Conservation (phyloP, 345 rosid species). For the Eucalyptus sp. region DNA sequence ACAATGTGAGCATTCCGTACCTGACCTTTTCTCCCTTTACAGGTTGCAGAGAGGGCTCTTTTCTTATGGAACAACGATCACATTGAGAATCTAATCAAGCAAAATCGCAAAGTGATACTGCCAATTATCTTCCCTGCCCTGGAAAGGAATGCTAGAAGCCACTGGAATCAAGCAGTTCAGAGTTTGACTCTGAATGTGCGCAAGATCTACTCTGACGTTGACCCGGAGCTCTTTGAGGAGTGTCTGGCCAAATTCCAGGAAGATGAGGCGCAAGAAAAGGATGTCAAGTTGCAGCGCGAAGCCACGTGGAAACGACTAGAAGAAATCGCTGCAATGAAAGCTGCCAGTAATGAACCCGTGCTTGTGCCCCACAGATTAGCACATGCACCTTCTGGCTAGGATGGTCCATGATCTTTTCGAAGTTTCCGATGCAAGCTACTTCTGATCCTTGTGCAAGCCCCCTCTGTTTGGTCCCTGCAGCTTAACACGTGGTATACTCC, state of each 20-base stretch:
- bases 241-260: conserved; percentile 51
- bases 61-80: conserved; percentile 91
- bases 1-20: not conserved
- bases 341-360: conserved; percentile 31
- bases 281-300: conserved; percentile 32
- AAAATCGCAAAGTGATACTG: conserved; percentile 58
- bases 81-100: conserved; percentile 68
- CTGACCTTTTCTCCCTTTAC: not conserved
- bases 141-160: conserved; percentile 59
- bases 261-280: conserved; percentile 44
- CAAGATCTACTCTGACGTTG: conserved; percentile 64
- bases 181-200: conserved; percentile 68
- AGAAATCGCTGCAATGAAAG: conserved; percentile 55
- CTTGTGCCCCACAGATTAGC: conserved; percentile 17
- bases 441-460: not conserved
- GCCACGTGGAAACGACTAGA: conserved; percentile 65
- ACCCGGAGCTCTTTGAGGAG: conserved; percentile 67
- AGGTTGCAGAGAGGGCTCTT: conserved; percentile 85
- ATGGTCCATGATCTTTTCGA: not conserved
- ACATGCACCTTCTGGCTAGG: conserved; percentile 24
- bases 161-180: conserved; percentile 83
- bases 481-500: not conserved
- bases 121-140: conserved; percentile 67
- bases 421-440: not conserved
- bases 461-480: not conserved